Conservation (phyloP, 2,329 filamentous ascomycete species). For the Aspergillus versicolor region DNA sequence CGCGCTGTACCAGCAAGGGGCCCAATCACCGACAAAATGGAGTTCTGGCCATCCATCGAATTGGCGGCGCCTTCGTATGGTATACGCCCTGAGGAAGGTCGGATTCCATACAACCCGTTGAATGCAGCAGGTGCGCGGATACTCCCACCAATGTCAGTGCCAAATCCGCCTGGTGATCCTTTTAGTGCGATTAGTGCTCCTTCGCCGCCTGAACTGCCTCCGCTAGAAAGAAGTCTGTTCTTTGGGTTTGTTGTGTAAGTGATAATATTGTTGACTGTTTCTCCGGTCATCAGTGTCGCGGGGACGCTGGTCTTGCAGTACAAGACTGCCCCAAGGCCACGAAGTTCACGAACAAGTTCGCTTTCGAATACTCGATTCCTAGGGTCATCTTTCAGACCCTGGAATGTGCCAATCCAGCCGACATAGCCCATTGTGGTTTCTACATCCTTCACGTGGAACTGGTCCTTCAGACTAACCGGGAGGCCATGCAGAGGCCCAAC, state of each 20-base stretch:
- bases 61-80: constrained; percentile 61
- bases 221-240: constrained; percentile 54
- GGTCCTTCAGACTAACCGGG: constrained; percentile 56
- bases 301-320: constrained; percentile 59
- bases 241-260: constrained; percentile 58
- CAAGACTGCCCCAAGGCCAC: constrained; percentile 53
- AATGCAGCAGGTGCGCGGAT: constrained; percentile 61
- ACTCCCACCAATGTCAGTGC: constrained; percentile 58
- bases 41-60: constrained; percentile 64
- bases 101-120: constrained; percentile 57
- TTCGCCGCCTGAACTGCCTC: constrained; percentile 61
- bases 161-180: constrained; percentile 57
- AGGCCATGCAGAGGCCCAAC: constrained; percentile 63
- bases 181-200: constrained; percentile 55
- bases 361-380: constrained; percentile 54
- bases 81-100: constrained; percentile 55
- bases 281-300: constrained; percentile 57
- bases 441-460: constrained; percentile 49
- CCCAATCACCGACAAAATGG: constrained; percentile 62
- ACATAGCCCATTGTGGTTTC: constrained; percentile 64
- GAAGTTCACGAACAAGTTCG: constrained; percentile 57
- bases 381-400: constrained; percentile 55
- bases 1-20: constrained; percentile 59
- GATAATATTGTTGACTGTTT: constrained; percentile 63
- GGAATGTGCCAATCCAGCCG: constrained; percentile 63